Base-by-base conservation (phyloP, 2,329 filamentous ascomycete genomes). In the Trichoderma sp. region DNA sequence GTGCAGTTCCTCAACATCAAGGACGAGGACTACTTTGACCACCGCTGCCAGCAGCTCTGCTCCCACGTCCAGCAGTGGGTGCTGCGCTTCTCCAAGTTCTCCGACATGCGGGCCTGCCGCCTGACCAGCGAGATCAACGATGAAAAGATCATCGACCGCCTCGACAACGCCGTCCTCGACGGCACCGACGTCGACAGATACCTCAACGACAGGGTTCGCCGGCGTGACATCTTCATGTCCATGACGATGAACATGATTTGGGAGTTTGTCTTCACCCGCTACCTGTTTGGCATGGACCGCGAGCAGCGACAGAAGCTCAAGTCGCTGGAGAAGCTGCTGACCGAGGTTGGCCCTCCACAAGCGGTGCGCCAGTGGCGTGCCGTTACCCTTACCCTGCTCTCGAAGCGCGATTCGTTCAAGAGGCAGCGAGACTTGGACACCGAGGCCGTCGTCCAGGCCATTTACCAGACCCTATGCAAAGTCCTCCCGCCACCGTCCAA, bases 221-320 rank as follows among this genome's bases (percentile, higher is more conserved):
- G 95, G 67, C 88, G 94, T 67, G 94, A 98, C 76, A 89, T 98
- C 66, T 97, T 99, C 83, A 97, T 98, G 92, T 95, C 93, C 44
- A 93, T 99, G 77, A 92, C 94, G 64, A 98, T 98, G 93, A 95
- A 91, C 67, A 97, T 99, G 93, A 89, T 99, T 59, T 99, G 93
- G 93, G 95, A 99, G 78, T 97, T 96, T 74, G 89, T 99, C 75
- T 99, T 99, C 75, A 97, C 94, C 9, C 88, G 95, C 69, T 99
- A 99, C 77, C 88, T 99, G 28, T 99, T 99, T 76, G 95, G 95
- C 72, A 97, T 99, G 92, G 95, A 99, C 76, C 87, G 93, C 72
- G 95, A 98, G 78, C 95, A 99, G 78, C 88, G 95, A 72, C 93
- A 98, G 78, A 98, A 98, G 78, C 89, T 99, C 76, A 98, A 99